These are phyloP conservation scores for Paulownia fortunei DNA, from an alignment of 257 asterid species.

Conservation along the genomic window DNA sequence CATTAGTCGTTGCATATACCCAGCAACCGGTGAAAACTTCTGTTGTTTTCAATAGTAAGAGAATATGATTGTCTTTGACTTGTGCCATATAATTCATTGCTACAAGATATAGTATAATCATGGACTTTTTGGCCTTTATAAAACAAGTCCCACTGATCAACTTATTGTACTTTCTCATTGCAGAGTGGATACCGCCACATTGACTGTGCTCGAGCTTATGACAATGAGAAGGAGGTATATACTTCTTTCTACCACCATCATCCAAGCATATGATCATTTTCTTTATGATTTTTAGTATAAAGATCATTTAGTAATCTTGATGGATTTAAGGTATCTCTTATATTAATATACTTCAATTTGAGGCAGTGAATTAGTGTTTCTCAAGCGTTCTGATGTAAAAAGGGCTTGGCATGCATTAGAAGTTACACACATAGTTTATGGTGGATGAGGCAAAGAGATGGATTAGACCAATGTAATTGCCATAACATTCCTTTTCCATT, in stretches of 20 bases:
- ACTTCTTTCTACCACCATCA: background rate
- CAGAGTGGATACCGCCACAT: constrained; percentile 54
- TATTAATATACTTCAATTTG: background rate
- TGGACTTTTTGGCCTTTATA: background rate
- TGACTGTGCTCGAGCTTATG: constrained; percentile 44
- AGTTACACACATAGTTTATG: background rate
- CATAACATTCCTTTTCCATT: background rate
- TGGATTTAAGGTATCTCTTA: background rate
- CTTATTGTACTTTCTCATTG: constrained; percentile 12
- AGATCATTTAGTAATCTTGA: background rate
- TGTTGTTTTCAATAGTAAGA: too few species aligned
- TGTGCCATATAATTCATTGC: background rate
- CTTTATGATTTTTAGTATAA: background rate
- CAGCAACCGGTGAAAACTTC: too few species aligned
- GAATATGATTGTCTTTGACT: background rate
- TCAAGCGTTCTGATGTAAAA: background rate
- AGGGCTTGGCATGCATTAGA: constrained; percentile 8
- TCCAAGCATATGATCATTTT: background rate
- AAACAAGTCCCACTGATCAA: background rate
- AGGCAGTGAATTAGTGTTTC: background rate
- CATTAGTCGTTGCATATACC: too few species aligned
- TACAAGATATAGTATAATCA: background rate
- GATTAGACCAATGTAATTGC: background rate
- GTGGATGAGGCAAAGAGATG: background rate
- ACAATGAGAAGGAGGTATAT: constrained; percentile 48